Evolutionary conservation across 164 flowering plant genomes (phyloP).

Genomic region (Dillenia turbinata): DNA sequence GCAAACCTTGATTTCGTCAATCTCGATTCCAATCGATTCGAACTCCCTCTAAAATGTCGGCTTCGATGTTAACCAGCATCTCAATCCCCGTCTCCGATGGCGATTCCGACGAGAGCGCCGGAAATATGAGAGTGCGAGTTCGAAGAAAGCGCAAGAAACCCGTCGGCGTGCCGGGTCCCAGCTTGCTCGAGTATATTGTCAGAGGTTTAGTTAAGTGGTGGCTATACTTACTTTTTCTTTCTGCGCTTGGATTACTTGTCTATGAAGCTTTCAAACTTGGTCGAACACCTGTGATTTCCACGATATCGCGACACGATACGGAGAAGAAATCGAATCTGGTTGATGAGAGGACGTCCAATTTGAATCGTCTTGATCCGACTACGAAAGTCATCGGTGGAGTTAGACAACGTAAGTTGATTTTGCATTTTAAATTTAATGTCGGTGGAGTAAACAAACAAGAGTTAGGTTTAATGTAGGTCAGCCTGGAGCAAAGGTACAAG

Average conservation of each 20-base stretch:
- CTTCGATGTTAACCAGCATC: slow-evolving; percentile 34
- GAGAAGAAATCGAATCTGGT: slow-evolving; percentile 15
- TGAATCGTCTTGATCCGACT: slow-evolving; percentile 53
- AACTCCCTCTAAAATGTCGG: slow-evolving; percentile 1
- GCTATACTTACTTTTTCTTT: slow-evolving; percentile 41
- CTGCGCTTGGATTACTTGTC: slow-evolving; percentile 39
- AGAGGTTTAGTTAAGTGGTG: slow-evolving; percentile 47
- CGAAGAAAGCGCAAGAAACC: slow-evolving; percentile 62
- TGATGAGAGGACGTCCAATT: slow-evolving; percentile 21
- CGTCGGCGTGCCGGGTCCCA: slow-evolving; percentile 12
- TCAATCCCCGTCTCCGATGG: slow-evolving; percentile 58
- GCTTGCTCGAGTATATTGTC: slow-evolving; percentile 22
- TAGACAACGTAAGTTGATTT: slow-evolving; percentile 51
- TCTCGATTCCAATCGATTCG: too few relatives aligned
- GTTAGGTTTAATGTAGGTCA: too few relatives aligned
- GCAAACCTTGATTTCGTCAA: too few relatives aligned
- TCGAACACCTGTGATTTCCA: slow-evolving; percentile 16
- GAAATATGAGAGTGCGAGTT: slow-evolving; percentile 36
- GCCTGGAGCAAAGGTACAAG: too few relatives aligned
- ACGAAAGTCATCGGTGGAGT: slow-evolving; percentile 44
- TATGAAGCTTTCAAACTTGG: slow-evolving; percentile 47
- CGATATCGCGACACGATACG: slow-evolving; percentile 2
- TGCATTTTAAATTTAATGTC: too few relatives aligned
- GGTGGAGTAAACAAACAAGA: neutral
- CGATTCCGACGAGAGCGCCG: slow-evolving; percentile 44